Percentiles rank a stretch among this genome's conserved stretches.
phyloP scores from a whole-genome alignment of 1,284 basidiomycete genomes.

The Lentinus polychrous region DNA sequence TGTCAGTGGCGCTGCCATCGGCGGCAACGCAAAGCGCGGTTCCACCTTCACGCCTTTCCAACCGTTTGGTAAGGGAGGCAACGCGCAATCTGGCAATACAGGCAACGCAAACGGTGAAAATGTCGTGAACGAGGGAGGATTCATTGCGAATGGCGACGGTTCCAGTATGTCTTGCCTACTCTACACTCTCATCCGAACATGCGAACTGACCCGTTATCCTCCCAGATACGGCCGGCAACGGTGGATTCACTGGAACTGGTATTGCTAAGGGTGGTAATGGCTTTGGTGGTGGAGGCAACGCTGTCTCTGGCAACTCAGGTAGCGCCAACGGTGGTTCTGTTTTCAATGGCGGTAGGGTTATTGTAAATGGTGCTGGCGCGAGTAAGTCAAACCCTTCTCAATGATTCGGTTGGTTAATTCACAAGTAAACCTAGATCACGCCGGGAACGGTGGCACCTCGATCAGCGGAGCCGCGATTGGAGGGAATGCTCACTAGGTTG shows the following conservation, averaged over 20 bases:
- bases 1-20: slow-evolving; percentile 2
- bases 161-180: background rate
- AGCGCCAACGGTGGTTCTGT: slow-evolving; percentile 9
- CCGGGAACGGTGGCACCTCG: slow-evolving; percentile 1
- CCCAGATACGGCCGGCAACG: slow-evolving; percentile 7
- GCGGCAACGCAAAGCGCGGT: slow-evolving; percentile 8
- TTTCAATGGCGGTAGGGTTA: slow-evolving; percentile 1
- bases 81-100: slow-evolving; percentile 4
- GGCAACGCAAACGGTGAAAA: slow-evolving; percentile 8
- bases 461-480: slow-evolving; percentile 1
- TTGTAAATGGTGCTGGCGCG: slow-evolving; percentile 1
- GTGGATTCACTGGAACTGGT: slow-evolving; percentile 4
- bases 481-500: background rate
- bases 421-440: background rate
- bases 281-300: slow-evolving; percentile 7
- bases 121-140: slow-evolving; percentile 2
- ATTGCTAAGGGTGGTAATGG: slow-evolving; percentile 4
- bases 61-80: background rate
- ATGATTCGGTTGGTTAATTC: background rate
- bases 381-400: background rate
- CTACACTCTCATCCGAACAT: background rate
- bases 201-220: background rate
- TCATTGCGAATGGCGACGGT: background rate
- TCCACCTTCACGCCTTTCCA: background rate
- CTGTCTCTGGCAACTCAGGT: slow-evolving; percentile 7